These are phyloP conservation scores for Hysterangium stoloniferum DNA, from an alignment of 768 basidiomycete species.

Conservation along the genomic window DNA sequence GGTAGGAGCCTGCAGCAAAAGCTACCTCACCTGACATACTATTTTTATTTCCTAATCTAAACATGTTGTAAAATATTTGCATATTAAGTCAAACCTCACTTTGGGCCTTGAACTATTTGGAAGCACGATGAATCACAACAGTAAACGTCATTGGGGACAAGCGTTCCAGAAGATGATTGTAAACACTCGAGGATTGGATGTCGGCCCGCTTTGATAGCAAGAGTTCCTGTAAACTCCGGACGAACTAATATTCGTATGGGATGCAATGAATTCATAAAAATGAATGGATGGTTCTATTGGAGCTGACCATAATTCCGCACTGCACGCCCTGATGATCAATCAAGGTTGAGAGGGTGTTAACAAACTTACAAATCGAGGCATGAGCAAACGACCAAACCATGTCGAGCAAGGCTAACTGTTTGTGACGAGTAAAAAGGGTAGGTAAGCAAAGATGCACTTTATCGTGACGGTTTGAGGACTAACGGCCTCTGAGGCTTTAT, in stretches of 20 bases:
- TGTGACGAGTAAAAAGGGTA: background rate
- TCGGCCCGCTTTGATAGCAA: conserved; percentile 82
- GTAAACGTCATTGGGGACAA: conserved; percentile 88
- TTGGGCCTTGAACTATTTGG: conserved; percentile 88
- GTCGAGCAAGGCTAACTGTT: conserved; percentile 78
- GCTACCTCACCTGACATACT: conserved; percentile 52
- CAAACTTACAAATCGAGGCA: conserved; percentile 60
- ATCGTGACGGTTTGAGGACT: conserved; percentile 16
- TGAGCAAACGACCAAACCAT: conserved; percentile 88
- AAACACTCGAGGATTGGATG: conserved; percentile 82
- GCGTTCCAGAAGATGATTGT: conserved; percentile 47
- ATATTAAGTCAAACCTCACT: conserved; percentile 38
- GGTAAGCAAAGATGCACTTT: background rate
- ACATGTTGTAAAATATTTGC: background rate
- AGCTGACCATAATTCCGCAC: conserved; percentile 43
- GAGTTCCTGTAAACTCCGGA: conserved; percentile 84
- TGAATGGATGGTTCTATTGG: background rate
- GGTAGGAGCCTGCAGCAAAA: background rate
- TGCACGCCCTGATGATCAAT: conserved; percentile 14
- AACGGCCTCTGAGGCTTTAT: conserved; percentile 88
- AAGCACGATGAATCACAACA: conserved; percentile 79
- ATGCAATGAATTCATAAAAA: background rate
- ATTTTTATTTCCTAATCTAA: background rate
- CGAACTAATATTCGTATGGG: conserved; percentile 47
- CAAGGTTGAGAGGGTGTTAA: background rate